Conservation (phyloP, 2,329 filamentous ascomycete genomes). For the Alternaria ventricosa region DNA sequence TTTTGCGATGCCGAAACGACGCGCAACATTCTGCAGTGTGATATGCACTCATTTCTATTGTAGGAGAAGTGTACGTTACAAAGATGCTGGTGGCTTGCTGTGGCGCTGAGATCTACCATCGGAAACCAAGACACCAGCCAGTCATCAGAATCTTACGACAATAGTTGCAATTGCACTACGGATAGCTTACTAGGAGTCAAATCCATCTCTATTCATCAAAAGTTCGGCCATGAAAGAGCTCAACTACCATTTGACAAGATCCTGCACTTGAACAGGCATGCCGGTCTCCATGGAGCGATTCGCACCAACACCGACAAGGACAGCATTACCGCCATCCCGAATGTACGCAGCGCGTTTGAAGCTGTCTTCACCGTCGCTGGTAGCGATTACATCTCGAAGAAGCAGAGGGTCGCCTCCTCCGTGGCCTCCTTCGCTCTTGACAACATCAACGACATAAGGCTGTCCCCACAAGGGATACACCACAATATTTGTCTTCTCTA, state of each 20-base stretch:
- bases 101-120: background rate
- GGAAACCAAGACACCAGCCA: background rate
- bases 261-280: conserved; percentile 63
- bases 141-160: background rate
- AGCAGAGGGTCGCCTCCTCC: conserved; percentile 66
- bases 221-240: background rate
- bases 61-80: background rate
- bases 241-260: conserved; percentile 39
- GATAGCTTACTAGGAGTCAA: background rate
- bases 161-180: background rate
- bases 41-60: background rate
- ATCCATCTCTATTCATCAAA: background rate
- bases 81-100: background rate
- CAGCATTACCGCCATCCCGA: conserved; percentile 63
- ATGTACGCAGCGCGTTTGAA: conserved; percentile 64
- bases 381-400: conserved; percentile 64
- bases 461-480: conserved; percentile 63
- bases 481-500: conserved; percentile 37
- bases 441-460: conserved; percentile 62
- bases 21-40: background rate
- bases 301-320: conserved; percentile 65
- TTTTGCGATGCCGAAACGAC: background rate
- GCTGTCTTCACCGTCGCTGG: conserved; percentile 53
- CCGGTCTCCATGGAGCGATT: conserved; percentile 65
- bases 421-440: conserved; percentile 61